Conservation (phyloP, 257 asterid genomes). For the Penstemon newberryi region DNA sequence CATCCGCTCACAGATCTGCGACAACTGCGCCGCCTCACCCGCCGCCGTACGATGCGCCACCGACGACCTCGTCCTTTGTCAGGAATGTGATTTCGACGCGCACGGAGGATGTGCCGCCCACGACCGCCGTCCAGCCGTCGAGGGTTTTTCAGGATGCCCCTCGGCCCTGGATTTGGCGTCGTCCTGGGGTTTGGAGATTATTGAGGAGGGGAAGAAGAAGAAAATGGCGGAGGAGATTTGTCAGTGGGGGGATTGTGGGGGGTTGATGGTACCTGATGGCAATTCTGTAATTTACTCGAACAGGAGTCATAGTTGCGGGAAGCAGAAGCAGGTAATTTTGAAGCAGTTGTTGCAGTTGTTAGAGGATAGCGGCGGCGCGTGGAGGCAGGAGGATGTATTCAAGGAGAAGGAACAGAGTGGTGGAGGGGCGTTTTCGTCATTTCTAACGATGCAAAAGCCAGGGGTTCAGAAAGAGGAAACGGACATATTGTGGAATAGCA, state of each 20-base stretch:
- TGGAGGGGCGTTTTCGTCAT: slow-evolving; percentile 54
- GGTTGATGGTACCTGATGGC: slow-evolving; percentile 67
- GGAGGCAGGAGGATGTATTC: slow-evolving; percentile 34
- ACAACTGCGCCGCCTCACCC: slow-evolving; percentile 81
- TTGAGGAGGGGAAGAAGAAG: slow-evolving; percentile 11
- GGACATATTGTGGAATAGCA: slow-evolving; percentile 55
- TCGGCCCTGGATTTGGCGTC: slow-evolving; percentile 64
- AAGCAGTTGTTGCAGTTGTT: slow-evolving; percentile 69
- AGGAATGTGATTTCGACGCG: slow-evolving; percentile 93
- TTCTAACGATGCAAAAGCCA: slow-evolving; percentile 60
- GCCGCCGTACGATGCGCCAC: slow-evolving; percentile 73
- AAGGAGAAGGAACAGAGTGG: slow-evolving; percentile 28
- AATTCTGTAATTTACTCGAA: slow-evolving; percentile 35
- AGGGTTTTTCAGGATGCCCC: slow-evolving; percentile 75
- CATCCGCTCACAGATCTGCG: slow-evolving; percentile 95
- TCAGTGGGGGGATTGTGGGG: slow-evolving; percentile 17
- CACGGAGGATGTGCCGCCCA: slow-evolving; percentile 70
- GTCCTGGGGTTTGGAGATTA: slow-evolving; percentile 76
- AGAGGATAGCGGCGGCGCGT: slow-evolving; percentile 35
- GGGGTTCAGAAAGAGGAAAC: slow-evolving; percentile 38
- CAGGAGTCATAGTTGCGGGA: slow-evolving; percentile 60
- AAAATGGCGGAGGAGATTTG: slow-evolving; percentile 24
- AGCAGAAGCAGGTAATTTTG: slow-evolving; percentile 67
- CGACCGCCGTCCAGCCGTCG: slow-evolving; percentile 62
- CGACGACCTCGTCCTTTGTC: slow-evolving; percentile 80